Base-by-base conservation (phyloP, 345 rosid genomes). In the Camelina laxa region DNA sequence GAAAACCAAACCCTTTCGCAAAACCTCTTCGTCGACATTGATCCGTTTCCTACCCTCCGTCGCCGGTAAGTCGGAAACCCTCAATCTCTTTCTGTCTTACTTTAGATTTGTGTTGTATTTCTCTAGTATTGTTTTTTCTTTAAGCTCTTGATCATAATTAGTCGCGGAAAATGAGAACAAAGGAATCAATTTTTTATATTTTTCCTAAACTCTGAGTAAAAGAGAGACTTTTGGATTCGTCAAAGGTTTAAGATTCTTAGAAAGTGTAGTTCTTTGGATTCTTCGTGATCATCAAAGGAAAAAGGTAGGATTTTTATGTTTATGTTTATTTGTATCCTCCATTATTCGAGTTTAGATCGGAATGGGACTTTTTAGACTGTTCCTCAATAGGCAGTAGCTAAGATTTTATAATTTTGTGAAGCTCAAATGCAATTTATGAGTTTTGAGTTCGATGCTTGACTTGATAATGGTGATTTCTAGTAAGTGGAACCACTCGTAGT, bases 11-110 rank as follows among this genome's bases (percentile, higher is more conserved):
- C 17, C 75, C 67, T 48, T 49, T 60, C 11, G 13, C 2, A 56
- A 69, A 56, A 42, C 31, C 54, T 30, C 35, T 14, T 47, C 20
- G 6, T 58, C 74, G 75, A 70, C 57, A 45, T 58, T 58, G 55
- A 58, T 44, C 39, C 65, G 36, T 70, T 21, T 70, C 49, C n/a
- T 48, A 19, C 59, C n/a, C 59, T 33, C 59, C 27, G 67, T 60
- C 75, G 39, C 60, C 50, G 60, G 59, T 71, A 71, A 60, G 74
- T 44, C 51, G n/a, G 41, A 16, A 17, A 31, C 8, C 38, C 10
- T 6, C 7, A 9, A 15, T 59, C 12, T 59, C 12, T n/a, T 36
- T 49, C 48, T 58, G 1, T 22, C 56, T 10, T 30, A 13, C 5
- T 7, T 59, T 3, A 16, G 44, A 57, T 56, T 8, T 58, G 8